Evolutionary conservation across 2,329 filamentous ascomycete species (phyloP).

Genomic region (Cladophialophora chaetospira): DNA sequence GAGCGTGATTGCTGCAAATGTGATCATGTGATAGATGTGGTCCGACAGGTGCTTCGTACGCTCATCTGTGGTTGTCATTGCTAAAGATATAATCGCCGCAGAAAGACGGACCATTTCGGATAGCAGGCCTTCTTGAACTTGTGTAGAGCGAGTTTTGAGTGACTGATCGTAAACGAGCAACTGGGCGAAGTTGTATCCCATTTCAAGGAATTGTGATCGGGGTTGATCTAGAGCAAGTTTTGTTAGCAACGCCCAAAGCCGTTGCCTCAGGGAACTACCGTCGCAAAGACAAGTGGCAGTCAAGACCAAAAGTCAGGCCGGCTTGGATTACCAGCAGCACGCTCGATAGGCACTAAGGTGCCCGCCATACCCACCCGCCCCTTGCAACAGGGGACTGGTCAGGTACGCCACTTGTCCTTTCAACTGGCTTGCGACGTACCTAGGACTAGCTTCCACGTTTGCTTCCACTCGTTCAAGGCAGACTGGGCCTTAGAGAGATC

Average conservation of each 20-base stretch:
- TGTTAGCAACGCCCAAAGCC: slow-evolving; percentile 6
- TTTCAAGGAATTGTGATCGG: slow-evolving; percentile 48
- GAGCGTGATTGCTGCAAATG: slow-evolving; percentile 46
- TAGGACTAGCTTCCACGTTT: slow-evolving; percentile 44
- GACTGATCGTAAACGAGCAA: slow-evolving; percentile 47
- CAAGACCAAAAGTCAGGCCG: too few relatives aligned
- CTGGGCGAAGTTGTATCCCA: slow-evolving; percentile 51
- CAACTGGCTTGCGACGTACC: slow-evolving; percentile 33
- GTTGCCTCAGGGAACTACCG: too few relatives aligned
- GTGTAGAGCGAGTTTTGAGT: slow-evolving; percentile 40
- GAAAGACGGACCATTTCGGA: slow-evolving; percentile 48
- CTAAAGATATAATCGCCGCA: slow-evolving; percentile 43
- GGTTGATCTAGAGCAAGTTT: slow-evolving; percentile 41
- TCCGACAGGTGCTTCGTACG: slow-evolving; percentile 49
- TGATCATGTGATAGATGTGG: slow-evolving; percentile 53
- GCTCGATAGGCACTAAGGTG: too few relatives aligned
- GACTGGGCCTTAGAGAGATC: slow-evolving; percentile 41
- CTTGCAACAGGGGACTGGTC: too few relatives aligned
- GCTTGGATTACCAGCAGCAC: too few relatives aligned
- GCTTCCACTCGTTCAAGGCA: slow-evolving; percentile 42
- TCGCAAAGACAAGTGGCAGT: too few relatives aligned
- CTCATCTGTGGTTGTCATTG: slow-evolving; percentile 49
- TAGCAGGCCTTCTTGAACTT: slow-evolving; percentile 41
- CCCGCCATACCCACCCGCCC: too few relatives aligned
- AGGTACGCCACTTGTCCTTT: too few relatives aligned